Percentiles rank a stretch among this genome's conserved stretches.
phyloP scores from a whole-genome alignment of 768 basidiomycete species.

The Mycena olivaceomarginata region DNA sequence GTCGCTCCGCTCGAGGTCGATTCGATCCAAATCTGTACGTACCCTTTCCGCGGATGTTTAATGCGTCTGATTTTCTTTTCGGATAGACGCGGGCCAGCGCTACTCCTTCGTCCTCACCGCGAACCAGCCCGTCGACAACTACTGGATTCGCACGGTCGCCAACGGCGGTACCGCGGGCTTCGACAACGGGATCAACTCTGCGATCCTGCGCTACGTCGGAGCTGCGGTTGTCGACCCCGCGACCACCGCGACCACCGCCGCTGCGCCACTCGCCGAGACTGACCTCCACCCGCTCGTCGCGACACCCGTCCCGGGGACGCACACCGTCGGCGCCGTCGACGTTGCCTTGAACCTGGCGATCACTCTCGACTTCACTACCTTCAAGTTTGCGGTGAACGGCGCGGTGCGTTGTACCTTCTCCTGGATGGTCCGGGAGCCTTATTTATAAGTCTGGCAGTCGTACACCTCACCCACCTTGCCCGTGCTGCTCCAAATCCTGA shows the following conservation, averaged over 20 bases:
- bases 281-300: slow-evolving; percentile 59
- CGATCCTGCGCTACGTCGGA: slow-evolving; percentile 71
- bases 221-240: slow-evolving; percentile 67
- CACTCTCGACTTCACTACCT: slow-evolving; percentile 5
- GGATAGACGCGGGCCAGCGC: slow-evolving; percentile 56
- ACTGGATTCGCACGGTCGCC: slow-evolving; percentile 67
- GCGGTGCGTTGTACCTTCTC: slow-evolving; percentile 22
- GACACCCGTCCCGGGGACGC: slow-evolving; percentile 24
- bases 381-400: slow-evolving; percentile 33
- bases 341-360: slow-evolving; percentile 39
- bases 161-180: slow-evolving; percentile 53
- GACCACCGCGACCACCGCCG: slow-evolving; percentile 47
- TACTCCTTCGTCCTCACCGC: slow-evolving; percentile 68
- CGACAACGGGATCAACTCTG: slow-evolving; percentile 63
- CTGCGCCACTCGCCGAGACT: slow-evolving; percentile 59
- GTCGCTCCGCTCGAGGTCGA: slow-evolving; percentile 22
- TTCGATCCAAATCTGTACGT: slow-evolving; percentile 38
- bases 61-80: background rate
- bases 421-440: no score
- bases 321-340: slow-evolving; percentile 31
- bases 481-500: slow-evolving; percentile 48
- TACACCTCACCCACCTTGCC: background rate
- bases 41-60: background rate
- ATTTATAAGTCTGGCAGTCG: background rate
- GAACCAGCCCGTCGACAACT: slow-evolving; percentile 68